Base-by-base conservation (phyloP, 2,329 filamentous ascomycete species). In the Plectosphaerella sp. region DNA sequence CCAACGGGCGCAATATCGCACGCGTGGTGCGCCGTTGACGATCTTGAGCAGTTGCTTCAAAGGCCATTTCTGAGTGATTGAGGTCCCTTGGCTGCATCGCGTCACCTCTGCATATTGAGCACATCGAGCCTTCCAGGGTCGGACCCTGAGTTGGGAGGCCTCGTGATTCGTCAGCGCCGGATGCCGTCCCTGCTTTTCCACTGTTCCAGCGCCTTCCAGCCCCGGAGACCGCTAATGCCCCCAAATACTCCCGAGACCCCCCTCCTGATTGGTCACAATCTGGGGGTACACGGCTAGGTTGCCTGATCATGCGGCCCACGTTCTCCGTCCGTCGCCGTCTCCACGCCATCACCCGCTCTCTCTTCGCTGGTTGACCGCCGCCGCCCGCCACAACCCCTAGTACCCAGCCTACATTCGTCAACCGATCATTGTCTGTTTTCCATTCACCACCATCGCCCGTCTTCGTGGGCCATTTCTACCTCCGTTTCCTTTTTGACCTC, bases 351-450 rank as follows among this genome's bases (percentile, higher is more conserved):
- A 22, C 22, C 47, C 49, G 24, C 22, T 22, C 22, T 3, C 22
- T 49, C 9, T 47, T 47, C 42, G 42, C 42, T 46, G 35, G 36
- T 20, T 45, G 49, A 48, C 52, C 45, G 47, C 52, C 50, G 18
- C 16, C 20, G 12, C 33, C 48, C 46, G 45, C 47, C 47, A 24
- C 51, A 43, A 46, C 45, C 46, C 47, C 47, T 22, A 22, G 22
- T 22, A 22, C 22, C 22, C 22, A 5, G 22, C 22, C 22, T 48
- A 46, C 51, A 43, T 50, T 36, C 25, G 22, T 36, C 43, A 51
- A 15, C 54, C 47, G 22, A 49, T 50, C 28, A 18, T 15, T n/a
- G 25, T 5, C 15, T n/a, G 41, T 25, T 12, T 24, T 24, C 45
- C 24, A 47, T 47, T 47, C 45, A 28, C 35, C 45, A 47, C 25